These are phyloP conservation scores for Sugiyamaella grinbergsii DNA, from an alignment of 1,139 yeast species.

Conservation along the genomic window DNA sequence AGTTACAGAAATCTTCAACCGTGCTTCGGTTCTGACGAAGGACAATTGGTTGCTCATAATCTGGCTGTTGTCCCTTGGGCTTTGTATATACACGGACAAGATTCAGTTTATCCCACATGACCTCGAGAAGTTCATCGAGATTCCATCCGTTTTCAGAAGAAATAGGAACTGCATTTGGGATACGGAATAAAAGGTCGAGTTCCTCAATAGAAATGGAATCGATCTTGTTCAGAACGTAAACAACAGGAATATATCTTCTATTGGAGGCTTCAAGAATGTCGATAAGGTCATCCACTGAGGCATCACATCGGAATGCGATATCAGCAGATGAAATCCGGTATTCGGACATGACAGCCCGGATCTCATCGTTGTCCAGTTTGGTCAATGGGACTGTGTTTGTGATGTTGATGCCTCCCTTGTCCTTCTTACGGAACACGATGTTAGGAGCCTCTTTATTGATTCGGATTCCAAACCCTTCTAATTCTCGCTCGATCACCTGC, in stretches of 20 bases:
- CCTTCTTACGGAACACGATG: slow-evolving; percentile 86
- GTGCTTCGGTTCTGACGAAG: slow-evolving; percentile 77
- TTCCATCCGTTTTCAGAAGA: slow-evolving; percentile 97
- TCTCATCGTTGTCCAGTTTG: slow-evolving; percentile 87
- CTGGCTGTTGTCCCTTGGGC: slow-evolving; percentile 94
- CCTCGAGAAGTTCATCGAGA: slow-evolving; percentile 85
- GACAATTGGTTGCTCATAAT: slow-evolving; percentile 92
- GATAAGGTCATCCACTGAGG: slow-evolving; percentile 92
- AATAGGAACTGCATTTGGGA: slow-evolving; percentile 96
- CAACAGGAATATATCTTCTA: slow-evolving; percentile 91
- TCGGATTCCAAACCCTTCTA: slow-evolving; percentile 97
- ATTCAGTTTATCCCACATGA: slow-evolving; percentile 91
- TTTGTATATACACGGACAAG: slow-evolving; percentile 95
- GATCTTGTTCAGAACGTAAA: slow-evolving; percentile 90
- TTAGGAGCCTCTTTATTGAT: slow-evolving; percentile 91
- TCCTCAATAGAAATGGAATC: slow-evolving; percentile 94
- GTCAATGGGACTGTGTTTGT: slow-evolving; percentile 93
- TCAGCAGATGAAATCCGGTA: slow-evolving; percentile 96
- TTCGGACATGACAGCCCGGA: slow-evolving; percentile 93
- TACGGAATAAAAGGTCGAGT: slow-evolving; percentile 80
- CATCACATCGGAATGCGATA: slow-evolving; percentile 94
- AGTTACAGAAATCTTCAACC: slow-evolving; percentile 94
- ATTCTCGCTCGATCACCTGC: slow-evolving; percentile 86
- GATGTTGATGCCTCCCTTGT: slow-evolving; percentile 91
- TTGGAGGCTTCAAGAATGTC: slow-evolving; percentile 90